Percentiles rank a stretch among this genome's conserved stretches.
phyloP scores from a whole-genome alignment of 805 yeast genomes.

The Yamadazyma paraphyllophila region DNA sequence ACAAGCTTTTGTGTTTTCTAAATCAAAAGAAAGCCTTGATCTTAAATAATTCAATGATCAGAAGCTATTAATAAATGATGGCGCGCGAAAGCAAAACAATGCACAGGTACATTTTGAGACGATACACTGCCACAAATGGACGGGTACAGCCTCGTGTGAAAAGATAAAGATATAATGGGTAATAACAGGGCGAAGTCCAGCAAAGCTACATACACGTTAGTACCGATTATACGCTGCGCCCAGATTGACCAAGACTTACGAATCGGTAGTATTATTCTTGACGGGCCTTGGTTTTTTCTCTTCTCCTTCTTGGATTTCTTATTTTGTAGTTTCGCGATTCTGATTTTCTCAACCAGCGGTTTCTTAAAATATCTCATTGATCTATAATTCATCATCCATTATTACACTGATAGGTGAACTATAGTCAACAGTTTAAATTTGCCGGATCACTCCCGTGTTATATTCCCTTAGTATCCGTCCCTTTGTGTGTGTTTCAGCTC shows the following conservation, averaged over 20 bases:
- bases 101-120: background rate
- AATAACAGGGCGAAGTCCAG: background rate
- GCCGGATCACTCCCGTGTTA: background rate
- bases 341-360: background rate
- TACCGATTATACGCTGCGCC: background rate
- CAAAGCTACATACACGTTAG: background rate
- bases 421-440: background rate
- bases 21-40: background rate
- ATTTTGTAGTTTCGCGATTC: background rate
- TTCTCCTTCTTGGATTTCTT: background rate
- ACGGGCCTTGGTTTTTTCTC: background rate
- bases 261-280: background rate
- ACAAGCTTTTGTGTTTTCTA: no score
- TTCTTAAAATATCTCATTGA: background rate
- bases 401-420: background rate
- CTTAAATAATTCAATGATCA: background rate
- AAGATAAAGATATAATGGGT: background rate
- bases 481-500: no score
- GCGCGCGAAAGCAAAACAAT: background rate
- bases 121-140: slow-evolving; percentile 1
- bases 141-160: background rate
- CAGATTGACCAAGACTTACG: background rate
- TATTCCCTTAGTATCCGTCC: background rate
- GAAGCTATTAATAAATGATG: background rate
- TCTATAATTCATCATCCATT: background rate